A percentile compares a stretch with the other conserved stretches of the same genome.
Conservation (phyloP, 768 basidiomycete species). For the Megacollybia marginata region DNA sequence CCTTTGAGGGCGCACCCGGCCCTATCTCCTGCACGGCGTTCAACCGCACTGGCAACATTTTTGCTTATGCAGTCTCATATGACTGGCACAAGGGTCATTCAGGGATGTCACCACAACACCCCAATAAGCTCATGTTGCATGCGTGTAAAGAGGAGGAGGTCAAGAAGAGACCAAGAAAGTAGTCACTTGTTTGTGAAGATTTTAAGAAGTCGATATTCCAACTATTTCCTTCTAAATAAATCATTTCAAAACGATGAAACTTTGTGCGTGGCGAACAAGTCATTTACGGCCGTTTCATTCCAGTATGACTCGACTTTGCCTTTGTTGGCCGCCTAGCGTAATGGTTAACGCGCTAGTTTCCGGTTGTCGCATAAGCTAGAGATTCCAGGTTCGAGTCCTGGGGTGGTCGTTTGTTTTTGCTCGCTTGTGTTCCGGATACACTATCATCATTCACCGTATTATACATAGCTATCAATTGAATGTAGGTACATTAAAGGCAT, state of each 20-base stretch:
- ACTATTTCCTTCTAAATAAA: no score
- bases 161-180: slow-evolving; percentile 51
- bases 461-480: no score
- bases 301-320: neutral
- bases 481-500: no score
- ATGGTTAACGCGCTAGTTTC: slow-evolving; percentile 2
- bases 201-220: no score
- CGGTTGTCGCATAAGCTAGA: neutral
- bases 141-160: slow-evolving; percentile 86
- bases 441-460: no score
- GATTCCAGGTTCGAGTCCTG: neutral
- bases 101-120: slow-evolving; percentile 64
- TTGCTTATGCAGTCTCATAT: slow-evolving; percentile 89
- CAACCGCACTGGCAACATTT: slow-evolving; percentile 82
- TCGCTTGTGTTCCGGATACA: no score
- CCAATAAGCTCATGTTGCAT: slow-evolving; percentile 81
- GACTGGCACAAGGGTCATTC: slow-evolving; percentile 93
- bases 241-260: no score
- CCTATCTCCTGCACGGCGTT: slow-evolving; percentile 79
- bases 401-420: neutral
- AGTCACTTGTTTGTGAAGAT: slow-evolving; percentile 3
- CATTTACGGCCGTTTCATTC: no score
- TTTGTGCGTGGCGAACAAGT: no score
- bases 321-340: slow-evolving; percentile 1
- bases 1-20: slow-evolving; percentile 66